These are phyloP conservation scores for Chalciporus chontae DNA, from an alignment of 768 basidiomycete genomes.

Conservation along the genomic window DNA sequence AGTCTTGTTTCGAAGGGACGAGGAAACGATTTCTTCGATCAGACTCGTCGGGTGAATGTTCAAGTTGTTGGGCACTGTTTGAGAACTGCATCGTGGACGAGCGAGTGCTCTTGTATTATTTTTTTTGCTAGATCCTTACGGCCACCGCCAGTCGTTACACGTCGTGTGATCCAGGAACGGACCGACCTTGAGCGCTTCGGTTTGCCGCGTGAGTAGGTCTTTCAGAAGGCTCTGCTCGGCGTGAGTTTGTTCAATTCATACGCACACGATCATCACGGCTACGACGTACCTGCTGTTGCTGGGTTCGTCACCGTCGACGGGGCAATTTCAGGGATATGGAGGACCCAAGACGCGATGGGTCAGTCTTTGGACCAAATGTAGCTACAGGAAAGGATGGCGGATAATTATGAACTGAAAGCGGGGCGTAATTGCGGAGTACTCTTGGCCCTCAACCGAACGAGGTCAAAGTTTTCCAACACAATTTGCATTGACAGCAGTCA, in stretches of 20 bases:
- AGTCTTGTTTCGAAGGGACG: constrained; percentile 38
- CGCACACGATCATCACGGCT: not conserved
- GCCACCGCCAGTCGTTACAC: constrained; percentile 6
- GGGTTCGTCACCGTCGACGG: not conserved
- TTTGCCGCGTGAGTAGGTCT: not conserved
- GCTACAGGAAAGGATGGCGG: not conserved
- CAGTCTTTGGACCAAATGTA: not conserved
- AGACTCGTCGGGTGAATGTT: constrained; percentile 42
- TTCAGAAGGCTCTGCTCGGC: not conserved
- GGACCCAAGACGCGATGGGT: not conserved
- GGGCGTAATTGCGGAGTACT: not conserved
- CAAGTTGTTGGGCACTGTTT: constrained; percentile 32
- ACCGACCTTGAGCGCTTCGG: not conserved
- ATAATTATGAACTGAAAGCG: not conserved
- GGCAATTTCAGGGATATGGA: not conserved
- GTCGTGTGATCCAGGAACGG: constrained; percentile 20
- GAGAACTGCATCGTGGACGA: constrained; percentile 33
- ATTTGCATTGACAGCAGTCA: constrained; percentile 12
- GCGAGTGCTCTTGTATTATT: constrained; percentile 3
- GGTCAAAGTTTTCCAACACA: not conserved
- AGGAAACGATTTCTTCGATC: constrained; percentile 65
- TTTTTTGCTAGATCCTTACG: constrained; percentile 2
- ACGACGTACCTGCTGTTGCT: constrained; percentile 1
- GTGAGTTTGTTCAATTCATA: not conserved
- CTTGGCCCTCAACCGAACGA: not conserved